Evolutionary conservation across 305 asterid species (phyloP).

Genomic region (Fraxinus xanthoxyloides): DNA sequence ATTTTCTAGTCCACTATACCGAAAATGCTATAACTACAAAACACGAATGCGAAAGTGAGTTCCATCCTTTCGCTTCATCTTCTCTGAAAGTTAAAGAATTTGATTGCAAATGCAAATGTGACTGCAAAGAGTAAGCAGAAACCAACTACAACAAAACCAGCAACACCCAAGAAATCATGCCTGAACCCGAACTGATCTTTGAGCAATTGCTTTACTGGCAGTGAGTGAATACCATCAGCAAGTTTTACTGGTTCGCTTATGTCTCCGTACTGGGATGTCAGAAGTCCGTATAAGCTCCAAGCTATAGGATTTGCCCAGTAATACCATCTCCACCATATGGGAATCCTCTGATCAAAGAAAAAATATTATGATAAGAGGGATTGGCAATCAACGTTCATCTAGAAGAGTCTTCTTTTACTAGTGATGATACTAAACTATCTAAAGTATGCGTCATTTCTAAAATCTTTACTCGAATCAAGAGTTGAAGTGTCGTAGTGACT

Average conservation of each 20-base stretch:
- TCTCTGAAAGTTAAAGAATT: conserved; percentile 69
- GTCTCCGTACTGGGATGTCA: conserved; percentile 76
- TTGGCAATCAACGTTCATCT: not conserved
- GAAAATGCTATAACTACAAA: not conserved
- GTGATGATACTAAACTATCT: not conserved
- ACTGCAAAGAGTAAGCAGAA: conserved; percentile 57
- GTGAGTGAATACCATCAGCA: conserved; percentile 44
- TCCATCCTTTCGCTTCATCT: conserved; percentile 29
- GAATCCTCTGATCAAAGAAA: conserved; percentile 54
- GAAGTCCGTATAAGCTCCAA: conserved; percentile 75
- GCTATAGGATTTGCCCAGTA: conserved; percentile 83
- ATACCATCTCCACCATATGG: conserved; percentile 93
- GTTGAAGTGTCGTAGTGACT: not conserved
- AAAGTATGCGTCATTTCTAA: not conserved
- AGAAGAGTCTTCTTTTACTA: not conserved
- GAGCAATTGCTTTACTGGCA: conserved; percentile 49
- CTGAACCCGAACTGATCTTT: conserved; percentile 58
- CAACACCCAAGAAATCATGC: conserved; percentile 59
- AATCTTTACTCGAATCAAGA: not conserved
- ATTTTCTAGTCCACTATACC: not conserved
- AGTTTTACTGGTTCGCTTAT: conserved; percentile 37
- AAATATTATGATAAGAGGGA: not conserved
- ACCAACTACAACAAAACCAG: conserved; percentile 47
- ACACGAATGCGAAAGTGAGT: not conserved
- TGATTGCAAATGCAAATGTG: conserved; percentile 63